These are phyloP conservation scores for Verticillium nubilum DNA, from an alignment of 2,329 filamentous ascomycete species.

Conservation along the genomic window DNA sequence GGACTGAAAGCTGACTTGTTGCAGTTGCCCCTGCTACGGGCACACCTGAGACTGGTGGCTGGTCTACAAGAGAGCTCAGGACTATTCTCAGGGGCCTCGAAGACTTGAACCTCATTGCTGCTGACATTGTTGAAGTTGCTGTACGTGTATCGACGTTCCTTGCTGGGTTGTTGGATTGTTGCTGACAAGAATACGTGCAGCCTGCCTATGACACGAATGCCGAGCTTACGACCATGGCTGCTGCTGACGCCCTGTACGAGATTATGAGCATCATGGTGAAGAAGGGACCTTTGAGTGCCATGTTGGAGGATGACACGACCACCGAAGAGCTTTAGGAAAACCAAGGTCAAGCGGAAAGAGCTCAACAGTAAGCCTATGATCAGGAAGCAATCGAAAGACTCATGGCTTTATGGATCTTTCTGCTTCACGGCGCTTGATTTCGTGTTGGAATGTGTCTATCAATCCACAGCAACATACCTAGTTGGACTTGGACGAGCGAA, in stretches of 20 bases:
- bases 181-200: slow-evolving; percentile 8
- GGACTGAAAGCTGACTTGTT: not conserved
- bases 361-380: no score
- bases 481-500: no score
- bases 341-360: no score
- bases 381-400: no score
- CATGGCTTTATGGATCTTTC: no score
- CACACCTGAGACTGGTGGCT: slow-evolving; percentile 71
- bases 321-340: not conserved
- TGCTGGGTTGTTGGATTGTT: not conserved
- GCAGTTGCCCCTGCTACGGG: slow-evolving; percentile 63
- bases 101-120: slow-evolving; percentile 62
- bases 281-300: slow-evolving; percentile 59
- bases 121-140: slow-evolving; percentile 70
- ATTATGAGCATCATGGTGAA: slow-evolving; percentile 81
- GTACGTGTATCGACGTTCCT: slow-evolving; percentile 21
- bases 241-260: slow-evolving; percentile 67
- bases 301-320: not conserved
- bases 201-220: slow-evolving; percentile 70
- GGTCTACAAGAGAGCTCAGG: slow-evolving; percentile 67
- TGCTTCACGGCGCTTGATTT: no score
- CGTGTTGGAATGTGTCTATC: no score
- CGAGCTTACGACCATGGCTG: slow-evolving; percentile 68
- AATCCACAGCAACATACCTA: no score
- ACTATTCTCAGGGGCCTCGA: slow-evolving; percentile 67